Evolutionary conservation across 2,329 filamentous ascomycete genomes (phyloP), one percentile per base, ranked within the genome.

Genomic region (Aspergillus sp.): DNA sequence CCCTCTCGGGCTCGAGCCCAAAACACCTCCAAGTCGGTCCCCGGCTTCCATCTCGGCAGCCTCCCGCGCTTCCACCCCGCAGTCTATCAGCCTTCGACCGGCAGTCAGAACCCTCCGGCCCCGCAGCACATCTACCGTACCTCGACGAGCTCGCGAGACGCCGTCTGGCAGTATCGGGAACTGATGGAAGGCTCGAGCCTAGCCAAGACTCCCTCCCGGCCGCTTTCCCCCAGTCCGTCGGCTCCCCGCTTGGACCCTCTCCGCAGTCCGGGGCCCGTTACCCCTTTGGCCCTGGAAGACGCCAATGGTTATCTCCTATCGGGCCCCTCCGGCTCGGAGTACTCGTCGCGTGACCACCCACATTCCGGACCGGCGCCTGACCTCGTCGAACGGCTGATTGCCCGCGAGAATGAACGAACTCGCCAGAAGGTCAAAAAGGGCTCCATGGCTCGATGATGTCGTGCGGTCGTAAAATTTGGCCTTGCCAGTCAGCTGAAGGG

Each of bases 21-120:
- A 51, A 72, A 69, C 45, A 58, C 69, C 24, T 58, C 74, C 55
- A 77, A 78, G 63, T 64, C 73, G n/a, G 67, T 69, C 14, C 69
- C 75, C 14, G 64, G 69, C 26, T 73, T 78, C 65, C 71, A 77
- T 51, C 73, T 80, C 12, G 72, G 71, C 49, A 76, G 65, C 51
- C 69, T 81, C 18, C 78, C 78, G n/a, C 74, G 78, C 29, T 80
- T 78, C 63, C 78, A 81, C 64, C 78, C 79, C 1, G 74, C 77
- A 10, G 75, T 78, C 57, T 81, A 79, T 60, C 76, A 75, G 55
- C 68, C 75, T 6, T 60, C 66, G 9, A 63, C 63, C 47, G 66
- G 57, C 52, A 60, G 67, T 10, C 67, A 69, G 54, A 65, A 59
- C 26, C 29, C 62, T 26, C 63, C 64, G 22, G 59, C 58, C 14